Conservation (phyloP, 140 eudicot genomes). For the Senecio squalidus region DNA sequence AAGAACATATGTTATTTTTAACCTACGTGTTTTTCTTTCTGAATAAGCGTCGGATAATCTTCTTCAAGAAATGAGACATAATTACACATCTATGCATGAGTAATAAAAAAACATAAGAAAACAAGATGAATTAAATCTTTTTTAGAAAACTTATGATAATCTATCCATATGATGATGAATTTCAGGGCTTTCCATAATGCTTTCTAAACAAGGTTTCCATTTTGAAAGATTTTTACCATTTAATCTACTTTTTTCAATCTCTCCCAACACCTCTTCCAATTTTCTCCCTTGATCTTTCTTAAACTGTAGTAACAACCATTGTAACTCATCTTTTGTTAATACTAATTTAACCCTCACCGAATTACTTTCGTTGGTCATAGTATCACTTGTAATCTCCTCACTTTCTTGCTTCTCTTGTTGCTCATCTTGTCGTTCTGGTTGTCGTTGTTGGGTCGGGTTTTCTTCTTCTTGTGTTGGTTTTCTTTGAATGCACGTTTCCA, state of each 20-base stretch:
- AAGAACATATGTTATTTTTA: too few species aligned
- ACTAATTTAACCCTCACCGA: constrained; percentile 53
- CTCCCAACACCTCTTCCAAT: constrained; percentile 51
- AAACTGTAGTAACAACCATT: constrained; percentile 50
- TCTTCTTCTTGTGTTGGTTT: constrained; percentile 14
- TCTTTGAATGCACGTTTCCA: constrained; percentile 41
- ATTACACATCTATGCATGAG: background rate
- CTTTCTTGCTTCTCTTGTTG: constrained; percentile 21
- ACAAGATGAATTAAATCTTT: background rate
- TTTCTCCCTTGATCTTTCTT: constrained; percentile 39
- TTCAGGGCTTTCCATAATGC: constrained; percentile 67
- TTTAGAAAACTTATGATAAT: constrained; percentile 8
- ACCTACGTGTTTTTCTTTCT: too few species aligned
- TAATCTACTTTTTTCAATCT: constrained; percentile 48
- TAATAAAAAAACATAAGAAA: background rate
- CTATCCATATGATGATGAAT: constrained; percentile 49
- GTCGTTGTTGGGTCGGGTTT: constrained; percentile 7
- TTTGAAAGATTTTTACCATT: constrained; percentile 21
- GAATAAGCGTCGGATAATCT: too few species aligned
- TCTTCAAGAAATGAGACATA: too few species aligned
- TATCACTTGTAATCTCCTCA: constrained; percentile 2
- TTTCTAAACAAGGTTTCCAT: constrained; percentile 72
- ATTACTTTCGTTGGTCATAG: constrained; percentile 24
- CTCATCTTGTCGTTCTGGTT: constrained; percentile 13
- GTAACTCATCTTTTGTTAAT: constrained; percentile 60